These are phyloP conservation scores for Lodderomyces metapsilosis DNA, from an alignment of 1,139 yeast species.

Conservation along the genomic window DNA sequence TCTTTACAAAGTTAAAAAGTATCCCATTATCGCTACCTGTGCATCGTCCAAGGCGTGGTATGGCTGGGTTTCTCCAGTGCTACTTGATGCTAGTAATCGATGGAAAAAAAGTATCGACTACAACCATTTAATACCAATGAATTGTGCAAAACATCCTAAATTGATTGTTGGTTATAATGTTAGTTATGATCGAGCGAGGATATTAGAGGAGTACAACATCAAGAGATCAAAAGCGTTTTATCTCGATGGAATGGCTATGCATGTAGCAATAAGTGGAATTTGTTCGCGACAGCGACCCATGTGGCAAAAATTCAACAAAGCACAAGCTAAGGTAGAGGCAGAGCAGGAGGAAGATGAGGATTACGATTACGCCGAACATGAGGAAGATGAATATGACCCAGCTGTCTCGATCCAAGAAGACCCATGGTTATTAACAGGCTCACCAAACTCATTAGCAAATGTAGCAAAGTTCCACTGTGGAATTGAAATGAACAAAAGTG, in stretches of 20 bases:
- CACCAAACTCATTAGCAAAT: slow-evolving; percentile 77
- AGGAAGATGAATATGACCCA: slow-evolving; percentile 20
- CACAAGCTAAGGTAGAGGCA: slow-evolving; percentile 25
- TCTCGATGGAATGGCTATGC: slow-evolving; percentile 90
- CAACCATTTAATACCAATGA: slow-evolving; percentile 75
- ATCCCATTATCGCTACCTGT: slow-evolving; percentile 82
- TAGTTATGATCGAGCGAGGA: slow-evolving; percentile 85
- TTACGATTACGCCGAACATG: background rate
- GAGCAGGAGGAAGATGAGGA: slow-evolving; percentile 18
- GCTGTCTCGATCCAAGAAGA: slow-evolving; percentile 34
- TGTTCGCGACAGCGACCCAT: slow-evolving; percentile 86
- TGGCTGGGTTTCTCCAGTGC: slow-evolving; percentile 88
- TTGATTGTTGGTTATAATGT: slow-evolving; percentile 87
- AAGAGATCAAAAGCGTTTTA: slow-evolving; percentile 69
- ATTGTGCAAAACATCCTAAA: slow-evolving; percentile 47
- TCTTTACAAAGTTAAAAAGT: slow-evolving; percentile 69
- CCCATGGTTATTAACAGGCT: slow-evolving; percentile 79
- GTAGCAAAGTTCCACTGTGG: slow-evolving; percentile 83
- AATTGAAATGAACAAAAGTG: slow-evolving; percentile 61
- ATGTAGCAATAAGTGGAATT: slow-evolving; percentile 88
- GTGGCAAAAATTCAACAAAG: slow-evolving; percentile 66
- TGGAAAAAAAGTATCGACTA: slow-evolving; percentile 27
- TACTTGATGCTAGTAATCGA: slow-evolving; percentile 47
- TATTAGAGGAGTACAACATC: slow-evolving; percentile 78
- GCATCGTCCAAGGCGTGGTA: slow-evolving; percentile 84